Conservation (phyloP, 2,329 filamentous ascomycete genomes). For the Bipolaris bicolor region DNA sequence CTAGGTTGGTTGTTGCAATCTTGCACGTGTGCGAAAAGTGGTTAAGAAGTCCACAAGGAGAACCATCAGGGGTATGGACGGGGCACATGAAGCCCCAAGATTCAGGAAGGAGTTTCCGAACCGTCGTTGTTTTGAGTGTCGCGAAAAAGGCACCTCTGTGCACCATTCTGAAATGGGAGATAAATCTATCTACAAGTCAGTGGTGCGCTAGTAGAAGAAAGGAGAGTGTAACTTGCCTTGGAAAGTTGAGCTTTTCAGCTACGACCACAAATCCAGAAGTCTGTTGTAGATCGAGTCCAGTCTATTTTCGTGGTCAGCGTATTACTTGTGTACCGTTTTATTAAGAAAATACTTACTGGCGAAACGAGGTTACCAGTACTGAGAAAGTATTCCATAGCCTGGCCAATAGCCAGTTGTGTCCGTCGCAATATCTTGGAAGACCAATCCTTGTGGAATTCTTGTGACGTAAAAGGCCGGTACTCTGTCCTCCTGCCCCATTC, state of each 20-base stretch:
- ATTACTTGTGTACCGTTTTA: neutral
- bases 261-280: slow-evolving; percentile 94
- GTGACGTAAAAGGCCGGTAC: slow-evolving; percentile 70
- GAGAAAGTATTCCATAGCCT: slow-evolving; percentile 90
- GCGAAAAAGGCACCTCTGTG: slow-evolving; percentile 99
- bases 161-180: slow-evolving; percentile 98
- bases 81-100: slow-evolving; percentile 96
- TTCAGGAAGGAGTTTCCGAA: slow-evolving; percentile 92
- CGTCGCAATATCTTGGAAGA: slow-evolving; percentile 76
- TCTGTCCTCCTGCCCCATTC: slow-evolving; percentile 63
- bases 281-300: slow-evolving; percentile 92
- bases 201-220: neutral
- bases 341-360: slow-evolving; percentile 50
- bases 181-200: slow-evolving; percentile 76
- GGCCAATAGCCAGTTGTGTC: slow-evolving; percentile 87
- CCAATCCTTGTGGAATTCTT: slow-evolving; percentile 79
- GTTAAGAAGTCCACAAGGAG: slow-evolving; percentile 91
- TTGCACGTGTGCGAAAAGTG: slow-evolving; percentile 95
- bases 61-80: slow-evolving; percentile 95
- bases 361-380: slow-evolving; percentile 94
- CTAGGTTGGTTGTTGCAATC: slow-evolving; percentile 76
- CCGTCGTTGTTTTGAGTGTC: slow-evolving; percentile 94
- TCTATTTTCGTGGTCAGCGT: slow-evolving; percentile 44
- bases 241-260: slow-evolving; percentile 58
- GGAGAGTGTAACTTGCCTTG: neutral